Evolutionary conservation across 768 basidiomycete species (phyloP).

Genomic region (Baorangia bicolor): DNA sequence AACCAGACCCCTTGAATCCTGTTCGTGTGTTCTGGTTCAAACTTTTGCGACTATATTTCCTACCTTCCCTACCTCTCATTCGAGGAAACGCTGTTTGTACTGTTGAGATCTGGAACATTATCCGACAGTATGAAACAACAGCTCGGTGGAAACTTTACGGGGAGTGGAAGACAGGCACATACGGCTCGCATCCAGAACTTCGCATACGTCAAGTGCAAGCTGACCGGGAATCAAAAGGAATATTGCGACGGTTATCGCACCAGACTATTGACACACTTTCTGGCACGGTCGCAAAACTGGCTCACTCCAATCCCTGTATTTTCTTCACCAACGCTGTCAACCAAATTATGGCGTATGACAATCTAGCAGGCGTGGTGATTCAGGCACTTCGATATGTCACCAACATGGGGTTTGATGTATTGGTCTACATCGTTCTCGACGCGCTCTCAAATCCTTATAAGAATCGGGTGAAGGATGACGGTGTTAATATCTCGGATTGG

Average conservation of each 20-base stretch:
- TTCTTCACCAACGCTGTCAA: conserved; percentile 87
- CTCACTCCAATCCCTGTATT: conserved; percentile 91
- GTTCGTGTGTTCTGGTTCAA: conserved; percentile 82
- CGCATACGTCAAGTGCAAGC: conserved; percentile 79
- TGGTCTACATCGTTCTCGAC: conserved; percentile 85
- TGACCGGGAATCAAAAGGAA: conserved; percentile 84
- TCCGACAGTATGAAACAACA: conserved; percentile 74
- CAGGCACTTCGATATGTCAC: conserved; percentile 88
- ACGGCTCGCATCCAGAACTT: conserved; percentile 76
- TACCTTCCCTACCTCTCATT: conserved; percentile 85
- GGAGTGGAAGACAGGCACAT: conserved; percentile 82
- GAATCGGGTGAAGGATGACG: conserved; percentile 85
- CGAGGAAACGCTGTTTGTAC: conserved; percentile 86
- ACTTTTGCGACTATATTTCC: conserved; percentile 72
- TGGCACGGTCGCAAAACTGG: conserved; percentile 86
- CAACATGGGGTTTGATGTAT: conserved; percentile 91
- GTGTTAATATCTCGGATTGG: conserved; percentile 89
- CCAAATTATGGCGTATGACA: conserved; percentile 96
- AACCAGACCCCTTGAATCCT: conserved; percentile 56
- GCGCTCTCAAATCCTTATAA: conserved; percentile 82
- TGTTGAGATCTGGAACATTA: conserved; percentile 89
- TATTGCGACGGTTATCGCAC: conserved; percentile 82
- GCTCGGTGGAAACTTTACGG: conserved; percentile 91
- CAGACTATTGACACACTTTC: conserved; percentile 84
- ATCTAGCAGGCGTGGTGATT: conserved; percentile 85